Evolutionary conservation across 2,329 filamentous ascomycete species (phyloP), one percentile per base, ranked within the genome.

Genomic region (Cadophora sp.): DNA sequence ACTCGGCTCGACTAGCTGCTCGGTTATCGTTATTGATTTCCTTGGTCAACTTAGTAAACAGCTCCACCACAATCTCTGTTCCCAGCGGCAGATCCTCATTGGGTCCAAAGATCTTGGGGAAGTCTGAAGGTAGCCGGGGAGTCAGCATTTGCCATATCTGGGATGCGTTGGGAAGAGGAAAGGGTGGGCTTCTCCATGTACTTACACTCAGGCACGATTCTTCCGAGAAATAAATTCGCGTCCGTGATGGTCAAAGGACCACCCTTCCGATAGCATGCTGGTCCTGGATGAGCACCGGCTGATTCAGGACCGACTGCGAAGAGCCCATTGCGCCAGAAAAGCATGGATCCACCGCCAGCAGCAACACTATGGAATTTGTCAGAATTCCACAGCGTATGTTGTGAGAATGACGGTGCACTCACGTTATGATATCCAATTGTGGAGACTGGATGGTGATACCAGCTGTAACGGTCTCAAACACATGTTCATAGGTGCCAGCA

Each of bases 91-190:
- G 87, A 64, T 97, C 85, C 77, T 97, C 94, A 46, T 94, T 91
- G 77, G 92, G 91, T 56, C 94, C 94, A 74, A 97, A 97, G 68
- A 97, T 97, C 78, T 94, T 94, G 0, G 94, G 94, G 76, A 97
- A 97, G 82, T n/a, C n/a, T n/a, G n/a, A n/a, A n/a, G n/a, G n/a
- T n/a, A n/a, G n/a, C n/a, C n/a, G n/a, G n/a, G n/a, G n/a, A n/a
- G n/a, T n/a, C n/a, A n/a, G n/a, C n/a, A n/a, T n/a, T n/a, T n/a
- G n/a, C n/a, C n/a, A n/a, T n/a, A n/a, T n/a, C n/a, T n/a, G n/a
- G n/a, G n/a, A n/a, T n/a, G n/a, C n/a, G n/a, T n/a, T n/a, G n/a
- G n/a, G n/a, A n/a, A n/a, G n/a, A n/a, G n/a, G n/a, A n/a, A n/a
- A n/a, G n/a, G n/a, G n/a, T n/a, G n/a, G n/a, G n/a, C n/a, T n/a